Evolutionary conservation across 345 rosid species (phyloP).

Genomic region (Citropsis articulata): DNA sequence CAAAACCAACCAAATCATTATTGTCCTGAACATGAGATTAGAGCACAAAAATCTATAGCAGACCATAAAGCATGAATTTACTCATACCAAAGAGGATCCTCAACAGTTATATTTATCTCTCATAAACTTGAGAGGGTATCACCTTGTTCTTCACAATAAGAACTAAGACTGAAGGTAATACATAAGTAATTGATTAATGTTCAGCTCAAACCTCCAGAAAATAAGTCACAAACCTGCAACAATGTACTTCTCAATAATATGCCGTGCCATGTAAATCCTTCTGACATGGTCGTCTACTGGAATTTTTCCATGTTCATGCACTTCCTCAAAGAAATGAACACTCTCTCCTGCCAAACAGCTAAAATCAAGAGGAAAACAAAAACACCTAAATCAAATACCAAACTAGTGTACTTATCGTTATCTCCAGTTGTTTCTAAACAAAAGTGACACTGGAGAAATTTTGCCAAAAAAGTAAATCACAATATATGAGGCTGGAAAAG

Average conservation of each 20-base stretch:
- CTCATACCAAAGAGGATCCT: background rate
- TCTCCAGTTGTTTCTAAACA: background rate
- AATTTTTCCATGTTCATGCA: slow-evolving; percentile 73
- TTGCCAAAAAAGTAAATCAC: background rate
- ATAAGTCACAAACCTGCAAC: slow-evolving; percentile 51
- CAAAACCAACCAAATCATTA: background rate
- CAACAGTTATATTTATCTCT: background rate
- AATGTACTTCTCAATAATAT: slow-evolving; percentile 78
- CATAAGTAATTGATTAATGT: background rate
- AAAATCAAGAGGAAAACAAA: slow-evolving; percentile 20
- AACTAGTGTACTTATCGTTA: background rate
- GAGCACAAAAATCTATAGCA: background rate
- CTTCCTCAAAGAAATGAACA: slow-evolving; percentile 83
- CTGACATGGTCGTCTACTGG: slow-evolving; percentile 56
- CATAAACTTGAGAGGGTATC: background rate
- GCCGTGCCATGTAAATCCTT: slow-evolving; percentile 88
- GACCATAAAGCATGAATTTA: background rate
- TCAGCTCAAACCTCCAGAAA: slow-evolving; percentile 5
- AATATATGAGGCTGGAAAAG: background rate
- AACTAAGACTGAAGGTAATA: background rate
- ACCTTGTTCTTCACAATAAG: background rate
- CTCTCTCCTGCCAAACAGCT: slow-evolving; percentile 94
- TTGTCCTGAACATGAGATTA: background rate
- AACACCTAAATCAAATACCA: background rate
- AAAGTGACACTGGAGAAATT: background rate